Evolutionary conservation across 495 filamentous ascomycete species (phyloP).

Genomic region (Annulohypoxylon nitens): DNA sequence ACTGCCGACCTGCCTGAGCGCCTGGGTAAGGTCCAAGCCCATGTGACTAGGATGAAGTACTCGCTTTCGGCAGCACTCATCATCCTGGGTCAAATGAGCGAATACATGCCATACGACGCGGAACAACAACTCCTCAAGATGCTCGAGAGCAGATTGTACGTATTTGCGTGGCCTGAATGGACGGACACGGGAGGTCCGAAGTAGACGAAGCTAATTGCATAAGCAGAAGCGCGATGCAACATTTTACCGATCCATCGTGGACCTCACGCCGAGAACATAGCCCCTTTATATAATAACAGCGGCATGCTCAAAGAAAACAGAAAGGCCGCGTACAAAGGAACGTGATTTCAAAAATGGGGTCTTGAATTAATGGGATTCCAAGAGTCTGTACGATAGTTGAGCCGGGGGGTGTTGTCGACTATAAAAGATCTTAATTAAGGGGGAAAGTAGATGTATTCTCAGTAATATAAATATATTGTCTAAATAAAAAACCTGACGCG

Average conservation of each 20-base stretch:
- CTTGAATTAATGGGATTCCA: not conserved
- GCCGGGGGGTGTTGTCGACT: not conserved
- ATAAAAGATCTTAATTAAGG: not conserved
- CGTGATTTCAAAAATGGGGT: not conserved
- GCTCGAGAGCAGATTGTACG: conserved; percentile 1
- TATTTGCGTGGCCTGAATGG: not conserved
- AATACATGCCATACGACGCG: not conserved
- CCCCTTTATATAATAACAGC: not conserved
- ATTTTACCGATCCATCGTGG: not conserved
- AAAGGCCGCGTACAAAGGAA: not conserved
- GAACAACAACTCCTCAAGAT: conserved; percentile 5
- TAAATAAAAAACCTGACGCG: not conserved
- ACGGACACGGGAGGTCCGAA: not conserved
- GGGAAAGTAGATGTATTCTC: not conserved
- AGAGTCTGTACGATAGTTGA: conserved; percentile 3
- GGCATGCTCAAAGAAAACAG: not conserved
- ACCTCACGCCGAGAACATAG: not conserved
- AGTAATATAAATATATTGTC: not conserved
- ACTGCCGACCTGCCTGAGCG: conserved; percentile 3
- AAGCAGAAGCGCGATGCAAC: not conserved
- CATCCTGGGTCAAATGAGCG: not conserved
- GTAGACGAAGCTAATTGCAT: not conserved
- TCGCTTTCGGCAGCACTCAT: conserved; percentile 7
- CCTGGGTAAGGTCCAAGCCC: conserved; percentile 15
- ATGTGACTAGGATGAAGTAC: conserved; percentile 29